Conservation (phyloP, 2,329 filamentous ascomycete genomes). For the Colletotrichum musicola region DNA sequence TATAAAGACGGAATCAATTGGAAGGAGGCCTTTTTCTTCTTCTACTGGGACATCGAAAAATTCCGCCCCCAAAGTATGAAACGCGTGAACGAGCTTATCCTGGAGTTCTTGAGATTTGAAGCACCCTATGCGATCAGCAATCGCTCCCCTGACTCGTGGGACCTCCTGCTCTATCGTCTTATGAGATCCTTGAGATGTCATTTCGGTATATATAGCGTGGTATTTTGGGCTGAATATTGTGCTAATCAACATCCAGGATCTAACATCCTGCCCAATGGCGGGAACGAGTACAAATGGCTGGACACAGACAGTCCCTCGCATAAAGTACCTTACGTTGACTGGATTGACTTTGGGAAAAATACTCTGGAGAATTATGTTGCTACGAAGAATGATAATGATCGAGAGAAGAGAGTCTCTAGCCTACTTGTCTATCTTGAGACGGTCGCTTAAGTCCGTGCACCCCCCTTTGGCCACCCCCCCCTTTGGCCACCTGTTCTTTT, state of each 20-base stretch:
- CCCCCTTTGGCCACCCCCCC: too few species aligned
- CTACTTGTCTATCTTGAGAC: slow-evolving; percentile 13
- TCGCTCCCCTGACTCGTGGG: background rate
- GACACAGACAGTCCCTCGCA: too few species aligned
- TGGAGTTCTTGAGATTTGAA: background rate
- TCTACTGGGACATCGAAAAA: slow-evolving; percentile 24
- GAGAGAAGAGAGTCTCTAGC: background rate
- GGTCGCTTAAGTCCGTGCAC: too few species aligned
- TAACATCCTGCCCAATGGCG: background rate
- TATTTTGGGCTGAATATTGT: too few species aligned
- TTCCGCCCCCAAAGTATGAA: background rate
- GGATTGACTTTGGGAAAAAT: background rate
- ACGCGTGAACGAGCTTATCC: background rate
- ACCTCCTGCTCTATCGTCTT: background rate
- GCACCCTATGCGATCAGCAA: background rate
- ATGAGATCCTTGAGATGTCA: slow-evolving; percentile 8
- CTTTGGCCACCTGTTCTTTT: too few species aligned
- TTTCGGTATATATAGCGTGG: background rate
- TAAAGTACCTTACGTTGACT: slow-evolving; percentile 10
- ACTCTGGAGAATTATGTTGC: background rate
- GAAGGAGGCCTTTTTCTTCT: slow-evolving; percentile 32
- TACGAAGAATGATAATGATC: background rate
- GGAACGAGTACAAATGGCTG: slow-evolving; percentile 10
- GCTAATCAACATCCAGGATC: background rate
- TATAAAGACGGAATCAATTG: background rate